Base-by-base conservation (phyloP, 805 yeast species). In the Wickerhamomyces bovis region DNA sequence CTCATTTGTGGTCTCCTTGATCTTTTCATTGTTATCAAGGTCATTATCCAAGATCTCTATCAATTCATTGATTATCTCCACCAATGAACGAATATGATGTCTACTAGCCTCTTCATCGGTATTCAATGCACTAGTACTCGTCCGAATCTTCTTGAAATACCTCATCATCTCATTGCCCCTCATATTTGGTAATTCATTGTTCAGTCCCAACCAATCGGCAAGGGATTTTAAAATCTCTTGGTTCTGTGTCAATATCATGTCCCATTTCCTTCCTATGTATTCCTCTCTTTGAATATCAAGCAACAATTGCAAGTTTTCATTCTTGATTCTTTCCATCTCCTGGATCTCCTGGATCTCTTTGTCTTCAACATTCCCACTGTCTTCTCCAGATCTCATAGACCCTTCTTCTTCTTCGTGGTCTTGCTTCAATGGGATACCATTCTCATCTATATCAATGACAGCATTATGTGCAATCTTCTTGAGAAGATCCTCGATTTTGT, bases 241-340 rank as follows among this genome's bases (percentile, higher is more conserved):
- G 42, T 66, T 63, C 47, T 60, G 61, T 4, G 52, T 53, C 6
- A 69, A 44, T 0, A 63, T 28, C 0, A 26, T 26, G 30, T 64
- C 61, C 57, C 62, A 66, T 23, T 56, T 60, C 16, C 53, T 47
- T 3, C 58, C 45, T 3, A 64, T 13, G 43, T 50, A 64, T 35
- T 67, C 69, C 45, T 68, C 65, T 43, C 67, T 55, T 31, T 70
- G 69, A 6, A 68, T 52, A 35, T 60, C 61, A 28, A 65, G 46
- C 18, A 63, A 31, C 20, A 66, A 42, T 15, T 54, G 53, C 7
- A 59, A 44, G 43, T 63, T 63, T 46, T 60, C 64, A 9, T 47
- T 51, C 45, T 61, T 61, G 12, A 61, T 46, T 12, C 33, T 41
- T 13, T 50, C 49, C 1, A 60, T 41, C 18, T 57, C 54, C 5